These are phyloP conservation scores for Kregervanrija fluxuum DNA, from an alignment of 805 yeast species.

Conservation along the genomic window DNA sequence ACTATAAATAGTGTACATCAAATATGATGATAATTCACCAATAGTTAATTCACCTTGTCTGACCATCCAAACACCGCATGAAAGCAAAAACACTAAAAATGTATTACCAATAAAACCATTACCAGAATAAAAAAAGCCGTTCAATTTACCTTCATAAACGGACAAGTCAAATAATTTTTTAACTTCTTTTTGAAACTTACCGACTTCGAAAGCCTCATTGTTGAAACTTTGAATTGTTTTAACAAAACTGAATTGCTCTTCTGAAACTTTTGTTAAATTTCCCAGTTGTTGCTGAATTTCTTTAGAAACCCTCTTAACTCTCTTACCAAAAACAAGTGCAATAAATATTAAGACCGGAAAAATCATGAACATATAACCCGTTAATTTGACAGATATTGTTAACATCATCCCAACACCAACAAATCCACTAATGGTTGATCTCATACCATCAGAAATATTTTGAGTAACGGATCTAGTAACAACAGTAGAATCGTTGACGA, in stretches of 20 bases:
- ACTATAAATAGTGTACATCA: conserved; percentile 92
- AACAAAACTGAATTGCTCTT: conserved; percentile 80
- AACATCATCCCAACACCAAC: conserved; percentile 93
- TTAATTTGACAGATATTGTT: conserved; percentile 73
- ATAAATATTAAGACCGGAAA: conserved; percentile 79
- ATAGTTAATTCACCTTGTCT: conserved; percentile 66
- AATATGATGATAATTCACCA: conserved; percentile 86
- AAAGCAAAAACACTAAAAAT: conserved; percentile 67
- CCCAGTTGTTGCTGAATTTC: conserved; percentile 82
- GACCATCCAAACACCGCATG: conserved; percentile 79
- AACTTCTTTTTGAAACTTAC: conserved; percentile 66
- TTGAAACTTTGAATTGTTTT: conserved; percentile 87
- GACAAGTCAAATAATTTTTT: conserved; percentile 60
- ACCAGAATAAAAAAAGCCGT: conserved; percentile 69
- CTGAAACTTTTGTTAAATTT: conserved; percentile 79
- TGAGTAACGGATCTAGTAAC: conserved; percentile 83
- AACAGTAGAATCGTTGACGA: conserved; percentile 83
- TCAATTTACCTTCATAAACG: conserved; percentile 68
- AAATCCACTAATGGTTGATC: conserved; percentile 73
- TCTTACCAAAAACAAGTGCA: conserved; percentile 76
- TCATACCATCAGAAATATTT: conserved; percentile 85
- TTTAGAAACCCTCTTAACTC: conserved; percentile 66
- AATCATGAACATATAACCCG: conserved; percentile 70
- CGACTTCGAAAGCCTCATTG: conserved; percentile 73
- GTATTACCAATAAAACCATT: conserved; percentile 83